Evolutionary conservation across 768 basidiomycete species (phyloP), one percentile per base, ranked within the genome.

Genomic region (Xanthoconium purpureum): DNA sequence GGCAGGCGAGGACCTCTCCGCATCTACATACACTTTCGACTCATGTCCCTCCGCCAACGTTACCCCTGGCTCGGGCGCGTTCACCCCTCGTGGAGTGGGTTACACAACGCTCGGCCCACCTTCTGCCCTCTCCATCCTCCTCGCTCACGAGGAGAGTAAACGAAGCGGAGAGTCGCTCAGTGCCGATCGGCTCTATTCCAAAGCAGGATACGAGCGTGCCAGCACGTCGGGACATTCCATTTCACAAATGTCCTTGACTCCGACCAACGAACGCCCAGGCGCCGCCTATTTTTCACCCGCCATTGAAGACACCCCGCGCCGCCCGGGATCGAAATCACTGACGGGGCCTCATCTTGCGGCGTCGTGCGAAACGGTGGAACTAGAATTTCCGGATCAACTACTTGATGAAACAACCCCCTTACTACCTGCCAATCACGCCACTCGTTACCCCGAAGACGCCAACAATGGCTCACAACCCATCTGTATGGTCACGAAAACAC

Each of bases 121-220:
- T 36, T 77, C 75, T 4, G 70, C 65, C 12, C 65, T 75, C 36
- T 75, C 75, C n/a, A 47, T 75, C 36, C 68, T 77, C 44, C 66
- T 75, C 56, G 63, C 74, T 6, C 69, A 52, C 3, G 65, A 57
- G 20, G 59, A 56, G 2, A 46, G 14, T 17, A 61, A 56, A 5
- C 30, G 43, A 33, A 53, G 40, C 18, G 38, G 43, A 15, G 52
- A 49, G 39, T 40, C 47, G 6, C 45, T 51, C 29, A 9, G 11
- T 20, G 30, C 15, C 13, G 55, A 54, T 14, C 59, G 47, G 20
- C 18, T 40, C 10, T 32, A 4, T 40, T 28, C 54, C 9, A 45
- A 51, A 30, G 13, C 33, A 40, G 7, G 30, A 10, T 47, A 38
- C 33, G 54, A 52, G 38, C 37, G 28, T 40, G 24, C 45, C 18